Evolutionary conservation across 2,329 filamentous ascomycete genomes (phyloP), one percentile per base, ranked within the genome.

Genomic region (Fusarium tanahbumbuense): DNA sequence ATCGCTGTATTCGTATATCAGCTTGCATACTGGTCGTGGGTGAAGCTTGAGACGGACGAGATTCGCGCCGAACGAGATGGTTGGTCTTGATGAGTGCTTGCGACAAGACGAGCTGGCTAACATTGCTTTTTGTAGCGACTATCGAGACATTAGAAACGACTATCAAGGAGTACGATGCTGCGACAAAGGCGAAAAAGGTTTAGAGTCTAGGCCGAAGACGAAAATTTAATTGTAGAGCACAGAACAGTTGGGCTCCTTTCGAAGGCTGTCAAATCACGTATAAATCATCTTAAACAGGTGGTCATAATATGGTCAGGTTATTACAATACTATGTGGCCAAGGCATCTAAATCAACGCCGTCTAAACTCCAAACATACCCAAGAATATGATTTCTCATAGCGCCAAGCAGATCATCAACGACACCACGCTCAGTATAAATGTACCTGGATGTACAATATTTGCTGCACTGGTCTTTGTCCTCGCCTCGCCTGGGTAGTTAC

Each of bases 1-100:
- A 86, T 92, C 76, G 92, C 93, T 56, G 86, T 94, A 58, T 89
- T 93, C 76, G 91, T 90, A 3, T 96, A 95, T 78, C 93, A 96
- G 80, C 74, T 92, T n/a, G 80, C 86, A 16, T 95, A 94, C 81
- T 93, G 88, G 83, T 82, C 81, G 16, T 96, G 93, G 93, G 78
- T 88, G 40, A 92, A 91, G 79, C 83, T 95, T 53, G 92, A 94
- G 79, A 86, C 87, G 34, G 85, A 92, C 56, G 93, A 96, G 81
- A 83, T 87, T 60, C 89, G 86, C 75, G 81, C 82, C 22, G 83
- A 89, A 46, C 87, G 87, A 72, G 81, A 86, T 71, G 85, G 89
- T 91, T 75, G 62, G 82, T 76, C 20, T 8, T 49, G 8, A 57
- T 15, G 12, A 34, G 20, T 60, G 63, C 47, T 28, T 46, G 45